A percentile compares a stretch with the other conserved stretches of the same genome.
These are phyloP conservation scores for Hortiboletus campestris DNA, from an alignment of 768 basidiomycete species.

Conservation along the genomic window DNA sequence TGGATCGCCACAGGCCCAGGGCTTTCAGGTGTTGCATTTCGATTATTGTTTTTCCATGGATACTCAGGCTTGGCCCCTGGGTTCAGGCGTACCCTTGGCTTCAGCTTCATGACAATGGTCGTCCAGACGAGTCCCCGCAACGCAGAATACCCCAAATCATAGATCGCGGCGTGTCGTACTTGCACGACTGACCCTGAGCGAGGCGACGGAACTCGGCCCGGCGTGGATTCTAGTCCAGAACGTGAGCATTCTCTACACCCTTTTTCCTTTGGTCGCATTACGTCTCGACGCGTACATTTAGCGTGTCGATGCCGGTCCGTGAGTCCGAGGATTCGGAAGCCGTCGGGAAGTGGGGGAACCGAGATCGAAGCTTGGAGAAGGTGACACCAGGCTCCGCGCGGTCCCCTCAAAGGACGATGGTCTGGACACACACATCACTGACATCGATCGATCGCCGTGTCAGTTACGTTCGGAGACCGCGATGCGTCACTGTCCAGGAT, in stretches of 20 bases:
- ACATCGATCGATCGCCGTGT: background rate
- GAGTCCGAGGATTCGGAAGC: background rate
- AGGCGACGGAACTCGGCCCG: background rate
- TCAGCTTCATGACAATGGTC: background rate
- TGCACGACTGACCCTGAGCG: background rate
- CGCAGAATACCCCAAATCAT: background rate
- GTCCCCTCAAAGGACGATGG: background rate
- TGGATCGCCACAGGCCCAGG: no score
- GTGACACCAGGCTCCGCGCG: background rate
- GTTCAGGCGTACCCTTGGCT: no score
- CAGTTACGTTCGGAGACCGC: background rate
- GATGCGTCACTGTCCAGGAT: background rate
- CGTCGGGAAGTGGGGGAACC: background rate
- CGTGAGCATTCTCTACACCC: background rate
- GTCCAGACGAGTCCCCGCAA: background rate
- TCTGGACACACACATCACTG: background rate
- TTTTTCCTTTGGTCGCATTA: background rate
- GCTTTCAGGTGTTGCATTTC: no score
- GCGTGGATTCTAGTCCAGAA: background rate
- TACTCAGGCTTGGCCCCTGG: no score
- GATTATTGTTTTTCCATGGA: no score
- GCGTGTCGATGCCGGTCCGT: background rate
- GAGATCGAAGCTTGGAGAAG: background rate
- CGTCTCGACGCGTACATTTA: background rate
- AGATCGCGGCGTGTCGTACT: background rate